phyloP scores from a whole-genome alignment of 345 rosid genomes.

The Euclidium syriacum region DNA sequence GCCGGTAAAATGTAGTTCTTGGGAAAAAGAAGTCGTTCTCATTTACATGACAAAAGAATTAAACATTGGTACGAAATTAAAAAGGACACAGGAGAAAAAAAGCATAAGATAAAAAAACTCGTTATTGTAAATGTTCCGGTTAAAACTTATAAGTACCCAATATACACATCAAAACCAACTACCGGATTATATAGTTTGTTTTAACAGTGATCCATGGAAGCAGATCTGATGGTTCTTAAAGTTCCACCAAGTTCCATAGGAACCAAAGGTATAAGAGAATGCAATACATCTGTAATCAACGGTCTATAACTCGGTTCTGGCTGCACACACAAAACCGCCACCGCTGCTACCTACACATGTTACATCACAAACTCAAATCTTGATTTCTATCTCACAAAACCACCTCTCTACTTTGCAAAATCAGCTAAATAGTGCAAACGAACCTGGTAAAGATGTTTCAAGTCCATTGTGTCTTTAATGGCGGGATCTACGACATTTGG shows the following conservation, averaged over 20 bases:
- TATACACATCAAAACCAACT: slow-evolving; percentile 10
- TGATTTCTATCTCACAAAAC: neutral
- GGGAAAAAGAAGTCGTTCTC: neutral
- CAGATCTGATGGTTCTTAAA: slow-evolving; percentile 26
- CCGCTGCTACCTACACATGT: slow-evolving; percentile 85
- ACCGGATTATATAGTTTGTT: too few species aligned
- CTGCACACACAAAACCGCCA: slow-evolving; percentile 88
- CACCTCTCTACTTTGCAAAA: neutral
- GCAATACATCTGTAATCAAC: slow-evolving; percentile 77
- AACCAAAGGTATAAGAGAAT: slow-evolving; percentile 81
- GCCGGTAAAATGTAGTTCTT: too few species aligned
- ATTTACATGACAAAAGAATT: slow-evolving; percentile 9
- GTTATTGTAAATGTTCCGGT: slow-evolving; percentile 6
- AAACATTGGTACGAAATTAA: neutral
- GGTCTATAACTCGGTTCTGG: slow-evolving; percentile 94
- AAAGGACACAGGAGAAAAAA: neutral
- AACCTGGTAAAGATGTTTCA: slow-evolving; percentile 93
- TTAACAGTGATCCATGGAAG: slow-evolving; percentile 24
- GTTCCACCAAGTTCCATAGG: slow-evolving; percentile 89
- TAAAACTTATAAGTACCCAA: neutral
- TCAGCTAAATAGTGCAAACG: neutral
- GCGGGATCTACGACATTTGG: slow-evolving; percentile 83
- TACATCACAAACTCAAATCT: neutral
- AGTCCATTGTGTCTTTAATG: slow-evolving; percentile 67
- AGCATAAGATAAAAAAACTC: neutral